Evolutionary conservation across 2,329 filamentous ascomycete species (phyloP), one percentile per base, ranked within the genome.

Genomic region (Penicillium sclerotigenum): DNA sequence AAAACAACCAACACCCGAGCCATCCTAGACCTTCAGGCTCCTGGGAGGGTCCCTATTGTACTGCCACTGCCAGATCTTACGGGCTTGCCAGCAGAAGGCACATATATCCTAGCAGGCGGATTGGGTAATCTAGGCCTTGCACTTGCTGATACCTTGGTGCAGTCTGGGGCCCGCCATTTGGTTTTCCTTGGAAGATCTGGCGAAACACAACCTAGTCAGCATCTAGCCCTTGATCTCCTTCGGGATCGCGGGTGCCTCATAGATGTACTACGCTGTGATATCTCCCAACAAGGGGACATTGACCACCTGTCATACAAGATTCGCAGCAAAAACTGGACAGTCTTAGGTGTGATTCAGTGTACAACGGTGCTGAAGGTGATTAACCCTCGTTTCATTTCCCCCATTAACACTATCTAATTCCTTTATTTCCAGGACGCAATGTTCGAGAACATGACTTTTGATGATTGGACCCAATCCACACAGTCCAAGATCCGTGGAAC

Each of bases 141-240:
- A 9, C 42, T 64, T 28, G 65, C 65, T 7, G 52, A 59, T 11
- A 64, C 55, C 4, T 48, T 67, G 38, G 54, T 55, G 7, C 48
- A 56, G 9, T 58, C 52, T 41, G 63, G 64, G 7, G 62, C 64
- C 16, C 59, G 59, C 3, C 61, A 67, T 38, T 47, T 65, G n/a
- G 57, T 66, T 2, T 65, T 67, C 57, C 59, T 66, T 34, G 56
- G 56, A 18, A 56, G 65, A 9, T 65, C 65, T 22, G 62, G 63
- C 2, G 51, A 47, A 1, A 37, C 53, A 4, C 55, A 59, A 14
- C 46, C 49, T 10, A 41, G 20, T 6, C 60, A 61, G 36, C 47
- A 64, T 26, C 26, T 56, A 8, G 31, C 61, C 16, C 54, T 65
- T 31, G 52, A 59, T 38, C 33, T 40, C 0, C 51, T 66, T 20